These are phyloP conservation scores for Comarum palustre DNA, from an alignment of 306 rosid genomes.

Conservation along the genomic window DNA sequence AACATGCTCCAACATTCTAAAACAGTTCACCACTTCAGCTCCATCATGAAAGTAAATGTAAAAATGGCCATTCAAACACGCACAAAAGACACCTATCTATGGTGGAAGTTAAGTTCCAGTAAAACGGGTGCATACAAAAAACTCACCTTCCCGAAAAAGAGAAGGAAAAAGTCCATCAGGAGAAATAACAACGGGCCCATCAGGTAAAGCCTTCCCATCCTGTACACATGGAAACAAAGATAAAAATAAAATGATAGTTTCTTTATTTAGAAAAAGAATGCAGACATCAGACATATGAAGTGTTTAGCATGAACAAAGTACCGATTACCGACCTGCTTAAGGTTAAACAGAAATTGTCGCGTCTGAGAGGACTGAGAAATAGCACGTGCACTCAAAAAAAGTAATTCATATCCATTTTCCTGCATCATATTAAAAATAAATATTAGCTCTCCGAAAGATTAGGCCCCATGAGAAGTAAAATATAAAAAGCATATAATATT, in stretches of 20 bases:
- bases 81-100: background rate
- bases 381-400: conserved; percentile 96
- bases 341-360: conserved; percentile 80
- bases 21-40: background rate
- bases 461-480: background rate
- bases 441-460: background rate
- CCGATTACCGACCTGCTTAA: conserved; percentile 78
- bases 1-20: background rate
- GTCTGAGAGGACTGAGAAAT: conserved; percentile 89
- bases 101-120: background rate
- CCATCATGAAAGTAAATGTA: background rate
- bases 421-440: conserved; percentile 35
- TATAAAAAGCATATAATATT: background rate
- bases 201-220: conserved; percentile 92
- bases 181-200: conserved; percentile 94
- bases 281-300: background rate
- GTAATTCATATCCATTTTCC: conserved; percentile 96
- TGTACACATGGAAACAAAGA: conserved; percentile 33
- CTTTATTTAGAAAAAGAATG: background rate
- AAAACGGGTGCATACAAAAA: background rate
- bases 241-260: conserved; percentile 12
- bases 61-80: background rate
- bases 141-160: conserved; percentile 87
- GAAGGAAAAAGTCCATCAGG: conserved; percentile 98
- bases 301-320: conserved; percentile 25